These are phyloP conservation scores for Leishmania aethiopica DNA, from an alignment of 208 protist genomes.

Conservation along the genomic window DNA sequence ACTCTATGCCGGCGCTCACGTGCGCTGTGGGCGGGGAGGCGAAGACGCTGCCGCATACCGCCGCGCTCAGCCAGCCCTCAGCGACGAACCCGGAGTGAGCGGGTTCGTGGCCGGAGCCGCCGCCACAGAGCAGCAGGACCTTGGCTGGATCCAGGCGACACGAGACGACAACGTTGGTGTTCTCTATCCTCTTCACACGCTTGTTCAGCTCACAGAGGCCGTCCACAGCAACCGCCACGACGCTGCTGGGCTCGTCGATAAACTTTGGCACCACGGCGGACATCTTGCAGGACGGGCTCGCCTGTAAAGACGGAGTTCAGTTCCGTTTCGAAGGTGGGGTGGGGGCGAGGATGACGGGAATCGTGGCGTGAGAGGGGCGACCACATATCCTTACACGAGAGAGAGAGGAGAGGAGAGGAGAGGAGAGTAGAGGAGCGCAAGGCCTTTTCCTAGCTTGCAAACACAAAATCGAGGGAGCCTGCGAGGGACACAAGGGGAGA, in stretches of 20 bases:
- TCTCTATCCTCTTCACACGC: conserved; percentile 39
- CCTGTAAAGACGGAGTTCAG: no score
- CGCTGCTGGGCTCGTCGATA: conserved; percentile 43
- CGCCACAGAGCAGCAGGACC: conserved; percentile 83
- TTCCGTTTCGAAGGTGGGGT: no score
- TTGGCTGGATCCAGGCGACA: conserved; percentile 39
- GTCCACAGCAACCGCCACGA: conserved; percentile 44
- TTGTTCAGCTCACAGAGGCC: conserved; percentile 42
- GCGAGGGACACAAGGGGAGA: no score
- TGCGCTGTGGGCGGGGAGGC: conserved; percentile 69
- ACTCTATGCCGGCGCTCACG: conserved; percentile 83
- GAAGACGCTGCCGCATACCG: conserved; percentile 91
- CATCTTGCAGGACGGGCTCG: neutral
- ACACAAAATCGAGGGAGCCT: no score
- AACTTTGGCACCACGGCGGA: conserved; percentile 53
- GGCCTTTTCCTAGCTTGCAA: no score
- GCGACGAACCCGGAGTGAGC: conserved; percentile 86
- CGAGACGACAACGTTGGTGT: conserved; percentile 56
- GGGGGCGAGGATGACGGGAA: neutral
- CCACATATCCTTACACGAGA: no score
- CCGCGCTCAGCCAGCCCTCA: conserved; percentile 89
- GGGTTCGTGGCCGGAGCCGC: conserved; percentile 92
- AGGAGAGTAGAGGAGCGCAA: no score
- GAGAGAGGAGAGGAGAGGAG: no score
- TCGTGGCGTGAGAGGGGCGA: no score